Percentiles rank a stretch among this genome's conserved stretches.
phyloP scores from a whole-genome alignment of 495 filamentous ascomycete genomes.

The Parathielavia hyrcaniae region DNA sequence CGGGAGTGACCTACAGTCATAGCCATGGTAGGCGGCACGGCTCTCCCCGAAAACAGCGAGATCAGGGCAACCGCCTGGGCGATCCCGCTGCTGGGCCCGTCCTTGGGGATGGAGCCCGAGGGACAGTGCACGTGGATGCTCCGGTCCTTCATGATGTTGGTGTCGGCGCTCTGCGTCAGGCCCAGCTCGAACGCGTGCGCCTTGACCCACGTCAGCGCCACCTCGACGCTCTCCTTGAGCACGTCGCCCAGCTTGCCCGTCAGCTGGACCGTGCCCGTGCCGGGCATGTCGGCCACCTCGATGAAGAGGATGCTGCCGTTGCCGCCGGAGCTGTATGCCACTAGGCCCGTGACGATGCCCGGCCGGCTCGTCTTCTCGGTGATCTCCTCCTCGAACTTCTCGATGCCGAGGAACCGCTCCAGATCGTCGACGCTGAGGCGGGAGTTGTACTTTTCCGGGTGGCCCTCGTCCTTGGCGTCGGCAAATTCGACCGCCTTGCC shows the following conservation, averaged over 20 bases:
- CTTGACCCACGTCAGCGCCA: conserved; percentile 93
- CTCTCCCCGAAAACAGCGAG: conserved; percentile 80
- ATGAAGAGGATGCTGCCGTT: conserved; percentile 98
- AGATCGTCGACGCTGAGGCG: conserved; percentile 69
- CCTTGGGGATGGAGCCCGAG: conserved; percentile 90
- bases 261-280: conserved; percentile 85
- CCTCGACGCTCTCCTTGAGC: conserved; percentile 93
- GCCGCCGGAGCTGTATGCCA: conserved; percentile 89
- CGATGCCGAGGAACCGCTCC: conserved; percentile 85
- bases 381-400: conserved; percentile 93
- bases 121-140: conserved; percentile 97
- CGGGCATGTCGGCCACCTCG: conserved; percentile 96
- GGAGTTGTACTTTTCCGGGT: conserved; percentile 65
- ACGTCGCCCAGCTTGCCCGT: conserved; percentile 98
- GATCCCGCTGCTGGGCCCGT: conserved; percentile 80
- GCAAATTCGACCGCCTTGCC: conserved; percentile 93
- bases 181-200: conserved; percentile 90
- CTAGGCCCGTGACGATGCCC: conserved; percentile 92
- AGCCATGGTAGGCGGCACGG: conserved; percentile 85
- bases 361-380: conserved; percentile 81
- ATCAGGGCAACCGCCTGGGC: conserved; percentile 91
- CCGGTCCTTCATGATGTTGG: conserved; percentile 94
- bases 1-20: conserved; percentile 63
- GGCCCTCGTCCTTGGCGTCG: conserved; percentile 74
- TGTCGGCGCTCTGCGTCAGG: conserved; percentile 67